Percentiles rank a stretch among this genome's conserved stretches.
phyloP scores from a whole-genome alignment of 352 stramenopile species.

The Globisporangium paddicum region DNA sequence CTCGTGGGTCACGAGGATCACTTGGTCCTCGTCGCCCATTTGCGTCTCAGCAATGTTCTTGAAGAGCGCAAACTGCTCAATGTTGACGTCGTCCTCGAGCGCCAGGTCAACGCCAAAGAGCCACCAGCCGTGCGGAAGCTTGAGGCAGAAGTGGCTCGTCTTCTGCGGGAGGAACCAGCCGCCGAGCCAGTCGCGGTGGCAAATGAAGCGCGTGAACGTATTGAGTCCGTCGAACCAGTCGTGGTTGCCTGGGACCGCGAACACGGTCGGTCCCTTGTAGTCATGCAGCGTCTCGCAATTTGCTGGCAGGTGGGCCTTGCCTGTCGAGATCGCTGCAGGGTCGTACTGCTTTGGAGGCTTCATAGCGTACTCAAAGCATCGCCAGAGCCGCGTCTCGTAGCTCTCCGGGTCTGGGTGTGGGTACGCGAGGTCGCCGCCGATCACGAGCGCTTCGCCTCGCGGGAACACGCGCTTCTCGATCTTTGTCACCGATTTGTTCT shows the following conservation, averaged over 20 bases:
- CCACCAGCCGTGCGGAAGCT: slow-evolving; percentile 91
- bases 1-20: slow-evolving; percentile 92
- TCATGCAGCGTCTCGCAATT: slow-evolving; percentile 40
- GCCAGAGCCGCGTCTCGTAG: slow-evolving; percentile 90
- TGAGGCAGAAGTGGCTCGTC: slow-evolving; percentile 90
- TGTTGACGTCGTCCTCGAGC: slow-evolving; percentile 92
- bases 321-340: slow-evolving; percentile 83
- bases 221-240: slow-evolving; percentile 94
- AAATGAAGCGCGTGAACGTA: slow-evolving; percentile 90
- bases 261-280: slow-evolving; percentile 70
- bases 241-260: slow-evolving; percentile 90
- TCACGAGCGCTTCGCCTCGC: slow-evolving; percentile 84
- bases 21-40: slow-evolving; percentile 75
- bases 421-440: slow-evolving; percentile 92
- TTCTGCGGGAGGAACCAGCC: slow-evolving; percentile 91
- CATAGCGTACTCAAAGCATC: slow-evolving; percentile 93
- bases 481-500: slow-evolving; percentile 22
- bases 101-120: slow-evolving; percentile 89
- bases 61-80: slow-evolving; percentile 92
- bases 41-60: slow-evolving; percentile 70
- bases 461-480: slow-evolving; percentile 59
- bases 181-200: slow-evolving; percentile 89
- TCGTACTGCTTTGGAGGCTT: slow-evolving; percentile 84
- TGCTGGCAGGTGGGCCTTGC: slow-evolving; percentile 60
- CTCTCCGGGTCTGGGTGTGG: slow-evolving; percentile 82